Evolutionary conservation across 2,329 filamentous ascomycete genomes (phyloP).

Genomic region (Sporothrix dimorphospora): DNA sequence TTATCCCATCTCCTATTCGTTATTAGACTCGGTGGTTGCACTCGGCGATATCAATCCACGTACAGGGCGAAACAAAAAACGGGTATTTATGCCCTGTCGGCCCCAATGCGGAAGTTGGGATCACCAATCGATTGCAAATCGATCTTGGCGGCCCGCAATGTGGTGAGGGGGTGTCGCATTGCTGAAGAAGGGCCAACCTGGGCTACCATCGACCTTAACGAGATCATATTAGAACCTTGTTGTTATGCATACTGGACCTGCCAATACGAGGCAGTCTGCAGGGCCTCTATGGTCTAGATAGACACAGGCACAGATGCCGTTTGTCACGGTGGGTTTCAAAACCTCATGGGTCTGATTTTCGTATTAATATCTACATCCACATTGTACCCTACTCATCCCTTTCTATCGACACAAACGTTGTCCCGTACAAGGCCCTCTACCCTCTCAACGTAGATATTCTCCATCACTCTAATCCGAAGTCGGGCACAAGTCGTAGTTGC

Average conservation of each 20-base stretch:
- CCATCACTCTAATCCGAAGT: constrained; percentile 36
- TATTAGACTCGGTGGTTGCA: background rate
- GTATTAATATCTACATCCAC: no score
- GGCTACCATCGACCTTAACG: background rate
- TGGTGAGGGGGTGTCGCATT: background rate
- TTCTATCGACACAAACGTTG: background rate
- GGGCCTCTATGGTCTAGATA: no score
- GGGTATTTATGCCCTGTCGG: background rate
- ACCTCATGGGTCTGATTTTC: no score
- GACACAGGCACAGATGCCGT: no score
- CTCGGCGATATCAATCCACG: background rate
- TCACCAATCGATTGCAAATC: background rate
- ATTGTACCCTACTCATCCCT: no score
- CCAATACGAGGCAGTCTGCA: no score
- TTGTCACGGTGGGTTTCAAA: no score
- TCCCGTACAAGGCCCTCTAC: background rate
- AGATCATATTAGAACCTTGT: background rate
- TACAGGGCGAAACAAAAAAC: background rate
- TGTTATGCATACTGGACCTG: background rate
- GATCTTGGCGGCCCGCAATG: background rate
- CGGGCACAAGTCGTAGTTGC: constrained; percentile 55
- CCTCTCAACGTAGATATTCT: no score
- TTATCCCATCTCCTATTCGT: background rate
- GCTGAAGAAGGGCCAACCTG: background rate
- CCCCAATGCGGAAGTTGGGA: background rate